These are phyloP conservation scores for Diphasiastrum complanatum DNA, from an alignment of 83 land plant species.

Conservation along the genomic window DNA sequence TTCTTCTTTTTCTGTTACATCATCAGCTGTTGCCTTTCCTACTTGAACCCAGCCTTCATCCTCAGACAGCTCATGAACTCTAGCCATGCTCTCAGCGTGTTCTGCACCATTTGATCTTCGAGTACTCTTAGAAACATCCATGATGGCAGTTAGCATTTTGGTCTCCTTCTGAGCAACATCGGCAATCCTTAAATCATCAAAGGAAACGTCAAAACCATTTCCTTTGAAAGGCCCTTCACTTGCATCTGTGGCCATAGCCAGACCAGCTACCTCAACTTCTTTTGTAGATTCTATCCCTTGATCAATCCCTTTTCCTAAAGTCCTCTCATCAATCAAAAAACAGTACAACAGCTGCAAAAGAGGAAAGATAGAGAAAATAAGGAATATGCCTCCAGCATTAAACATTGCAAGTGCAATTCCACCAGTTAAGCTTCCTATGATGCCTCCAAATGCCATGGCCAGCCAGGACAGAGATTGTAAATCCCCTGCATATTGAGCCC, in stretches of 20 bases:
- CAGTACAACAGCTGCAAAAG: constrained; percentile 51
- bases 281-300: constrained; percentile 10
- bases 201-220: too few species aligned
- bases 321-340: constrained; percentile 48
- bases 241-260: too few species aligned
- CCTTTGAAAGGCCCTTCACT: too few species aligned
- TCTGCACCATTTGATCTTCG: too few species aligned
- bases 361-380: constrained; percentile 56
- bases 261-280: background rate
- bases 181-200: too few species aligned
- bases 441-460: constrained; percentile 75
- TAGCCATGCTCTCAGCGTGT: too few species aligned
- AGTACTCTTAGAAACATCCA: too few species aligned
- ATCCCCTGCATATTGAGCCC: constrained; percentile 61
- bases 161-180: too few species aligned
- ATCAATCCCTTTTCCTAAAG: constrained; percentile 20
- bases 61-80: too few species aligned
- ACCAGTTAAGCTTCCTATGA: constrained; percentile 59
- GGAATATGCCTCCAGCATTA: constrained; percentile 42
- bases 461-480: constrained; percentile 80
- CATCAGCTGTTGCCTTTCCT: constrained; percentile 5
- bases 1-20: background rate
- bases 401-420: constrained; percentile 50
- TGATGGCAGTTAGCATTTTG: too few species aligned
- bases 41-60: constrained; percentile 31